Conservation (phyloP, 2,329 filamentous ascomycete species). For the Sphaceloma murrayae region DNA sequence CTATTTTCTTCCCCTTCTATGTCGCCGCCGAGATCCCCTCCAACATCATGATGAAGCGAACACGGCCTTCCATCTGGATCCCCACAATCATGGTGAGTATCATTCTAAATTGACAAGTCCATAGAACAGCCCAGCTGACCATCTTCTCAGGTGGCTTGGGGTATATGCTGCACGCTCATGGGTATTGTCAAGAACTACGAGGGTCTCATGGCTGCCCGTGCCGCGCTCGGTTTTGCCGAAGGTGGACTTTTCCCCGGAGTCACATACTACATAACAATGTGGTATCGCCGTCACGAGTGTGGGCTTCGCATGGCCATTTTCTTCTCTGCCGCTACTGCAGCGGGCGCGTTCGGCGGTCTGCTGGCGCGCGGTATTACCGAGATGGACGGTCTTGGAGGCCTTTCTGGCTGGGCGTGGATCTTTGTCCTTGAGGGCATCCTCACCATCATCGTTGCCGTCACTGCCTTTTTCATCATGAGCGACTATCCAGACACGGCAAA, state of each 20-base stretch:
- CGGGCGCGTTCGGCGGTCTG: constrained; percentile 20
- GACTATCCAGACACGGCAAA: constrained; percentile 50
- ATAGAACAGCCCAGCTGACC: too few species aligned
- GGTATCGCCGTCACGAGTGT: constrained; percentile 32
- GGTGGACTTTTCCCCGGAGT: constrained; percentile 32
- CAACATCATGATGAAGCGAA: constrained; percentile 27
- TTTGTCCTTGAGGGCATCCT: constrained; percentile 22
- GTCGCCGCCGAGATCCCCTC: constrained; percentile 40
- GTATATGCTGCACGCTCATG: constrained; percentile 32
- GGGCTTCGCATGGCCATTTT: constrained; percentile 29
- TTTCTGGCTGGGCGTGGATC: constrained; percentile 27
- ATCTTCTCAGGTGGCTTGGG: constrained; percentile 31
- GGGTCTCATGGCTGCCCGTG: constrained; percentile 32
- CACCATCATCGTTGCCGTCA: constrained; percentile 34
- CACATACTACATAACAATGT: constrained; percentile 32
- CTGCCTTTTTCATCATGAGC: constrained; percentile 39
- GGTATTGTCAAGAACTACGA: constrained; percentile 34
- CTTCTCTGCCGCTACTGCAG: constrained; percentile 28
- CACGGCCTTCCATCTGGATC: constrained; percentile 34
- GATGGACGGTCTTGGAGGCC: constrained; percentile 22
- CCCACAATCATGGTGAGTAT: constrained; percentile 25
- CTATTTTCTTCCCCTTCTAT: constrained; percentile 38
- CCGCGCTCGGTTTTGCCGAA: constrained; percentile 35
- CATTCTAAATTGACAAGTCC: too few species aligned
- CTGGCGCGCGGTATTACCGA: constrained; percentile 14